These are phyloP conservation scores for Aspergillus nidulans DNA, from an alignment of 495 filamentous ascomycete species.

Conservation along the genomic window DNA sequence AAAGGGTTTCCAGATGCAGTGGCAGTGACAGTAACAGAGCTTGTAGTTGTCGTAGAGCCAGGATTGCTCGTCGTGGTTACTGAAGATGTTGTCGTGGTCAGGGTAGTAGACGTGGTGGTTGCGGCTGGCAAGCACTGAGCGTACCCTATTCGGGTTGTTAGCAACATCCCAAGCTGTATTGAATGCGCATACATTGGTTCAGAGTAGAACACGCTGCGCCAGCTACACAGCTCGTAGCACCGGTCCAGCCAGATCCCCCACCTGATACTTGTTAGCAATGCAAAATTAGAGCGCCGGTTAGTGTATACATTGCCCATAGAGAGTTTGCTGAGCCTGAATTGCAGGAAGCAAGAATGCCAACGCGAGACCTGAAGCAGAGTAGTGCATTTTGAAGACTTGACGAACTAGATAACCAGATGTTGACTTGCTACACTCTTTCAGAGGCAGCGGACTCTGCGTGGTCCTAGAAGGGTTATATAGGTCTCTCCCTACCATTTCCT, in stretches of 20 bases:
- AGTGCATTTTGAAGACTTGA: background rate
- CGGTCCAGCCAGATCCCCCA: conserved; percentile 8
- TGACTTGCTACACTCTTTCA: too few relatives aligned
- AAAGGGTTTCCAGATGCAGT: conserved; percentile 14
- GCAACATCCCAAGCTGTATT: background rate
- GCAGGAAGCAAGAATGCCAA: conserved; percentile 2
- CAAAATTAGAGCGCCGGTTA: background rate
- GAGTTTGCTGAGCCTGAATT: conserved; percentile 13
- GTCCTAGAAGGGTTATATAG: too few relatives aligned
- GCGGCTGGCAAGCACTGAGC: conserved; percentile 11
- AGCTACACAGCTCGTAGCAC: conserved; percentile 5
- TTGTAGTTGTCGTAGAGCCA: background rate
- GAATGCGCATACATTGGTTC: conserved; percentile 13
- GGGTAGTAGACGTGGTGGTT: conserved; percentile 4
- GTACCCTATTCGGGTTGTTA: conserved; percentile 1
- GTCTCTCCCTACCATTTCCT: too few relatives aligned
- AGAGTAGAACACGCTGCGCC: conserved; percentile 4
- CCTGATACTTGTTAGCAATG: conserved; percentile 1
- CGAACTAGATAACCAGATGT: too few relatives aligned
- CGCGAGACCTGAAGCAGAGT: background rate
- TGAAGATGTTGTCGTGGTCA: conserved; percentile 10
- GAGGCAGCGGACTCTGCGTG: too few relatives aligned
- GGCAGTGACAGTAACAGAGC: conserved; percentile 26
- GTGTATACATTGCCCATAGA: conserved; percentile 12
- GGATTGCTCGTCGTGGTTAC: conserved; percentile 4